These are phyloP conservation scores for Hydnomerulius pinastri DNA, from an alignment of 768 basidiomycete species.

Conservation along the genomic window DNA sequence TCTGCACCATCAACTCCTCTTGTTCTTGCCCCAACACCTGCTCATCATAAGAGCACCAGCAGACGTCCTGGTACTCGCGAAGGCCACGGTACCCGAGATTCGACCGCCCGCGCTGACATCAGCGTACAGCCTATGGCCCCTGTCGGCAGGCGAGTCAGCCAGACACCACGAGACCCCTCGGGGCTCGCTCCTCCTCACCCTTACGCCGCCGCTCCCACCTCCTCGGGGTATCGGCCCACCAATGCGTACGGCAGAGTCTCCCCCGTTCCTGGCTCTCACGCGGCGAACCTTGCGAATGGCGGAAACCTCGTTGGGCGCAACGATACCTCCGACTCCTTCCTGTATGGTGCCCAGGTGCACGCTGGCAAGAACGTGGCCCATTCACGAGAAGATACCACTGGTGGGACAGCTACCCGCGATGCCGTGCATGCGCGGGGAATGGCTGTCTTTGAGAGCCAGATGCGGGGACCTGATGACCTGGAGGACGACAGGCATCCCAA, in stretches of 20 bases:
- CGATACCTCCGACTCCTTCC: slow-evolving; percentile 67
- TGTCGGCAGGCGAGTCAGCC: slow-evolving; percentile 66
- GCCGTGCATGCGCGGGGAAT: slow-evolving; percentile 48
- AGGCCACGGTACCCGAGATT: slow-evolving; percentile 50
- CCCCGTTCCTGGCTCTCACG: slow-evolving; percentile 38
- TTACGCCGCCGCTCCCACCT: slow-evolving; percentile 65
- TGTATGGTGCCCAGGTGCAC: slow-evolving; percentile 55
- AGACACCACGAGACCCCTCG: slow-evolving; percentile 52
- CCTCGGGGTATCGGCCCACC: slow-evolving; percentile 54
- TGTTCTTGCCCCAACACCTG: slow-evolving; percentile 65
- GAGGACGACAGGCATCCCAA: slow-evolving; percentile 68
- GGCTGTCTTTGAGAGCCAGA: slow-evolving; percentile 70
- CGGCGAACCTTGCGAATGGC: slow-evolving; percentile 39
- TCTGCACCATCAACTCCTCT: slow-evolving; percentile 56
- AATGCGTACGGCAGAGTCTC: slow-evolving; percentile 60
- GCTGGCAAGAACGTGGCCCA: slow-evolving; percentile 50
- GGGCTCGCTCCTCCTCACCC: slow-evolving; percentile 67
- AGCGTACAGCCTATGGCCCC: slow-evolving; percentile 73
- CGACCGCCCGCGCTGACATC: slow-evolving; percentile 41
- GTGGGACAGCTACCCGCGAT: slow-evolving; percentile 37
- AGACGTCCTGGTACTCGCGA: slow-evolving; percentile 51
- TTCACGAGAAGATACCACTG: slow-evolving; percentile 56
- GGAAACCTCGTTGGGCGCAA: slow-evolving; percentile 42
- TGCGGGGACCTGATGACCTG: slow-evolving; percentile 57
- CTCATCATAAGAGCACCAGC: slow-evolving; percentile 59